Percentiles rank a stretch among this genome's conserved stretches.
These are phyloP conservation scores for Aegle marmelos DNA, from an alignment of 345 rosid species.

Conservation along the genomic window DNA sequence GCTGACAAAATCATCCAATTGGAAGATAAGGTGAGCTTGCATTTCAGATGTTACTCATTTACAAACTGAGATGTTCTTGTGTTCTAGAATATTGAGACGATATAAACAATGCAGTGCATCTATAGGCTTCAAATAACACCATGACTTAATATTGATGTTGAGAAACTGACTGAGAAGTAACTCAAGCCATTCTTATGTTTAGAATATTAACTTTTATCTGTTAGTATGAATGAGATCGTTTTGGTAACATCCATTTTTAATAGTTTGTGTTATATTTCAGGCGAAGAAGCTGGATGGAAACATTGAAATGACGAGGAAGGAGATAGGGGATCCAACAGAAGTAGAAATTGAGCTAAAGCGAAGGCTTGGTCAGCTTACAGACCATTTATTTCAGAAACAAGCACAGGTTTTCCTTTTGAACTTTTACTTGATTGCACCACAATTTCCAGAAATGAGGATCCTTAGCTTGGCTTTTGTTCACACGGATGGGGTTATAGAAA, in stretches of 20 bases:
- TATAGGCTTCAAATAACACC: background rate
- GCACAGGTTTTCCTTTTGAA: constrained; percentile 62
- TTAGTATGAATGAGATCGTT: background rate
- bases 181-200: background rate
- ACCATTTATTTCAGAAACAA: constrained; percentile 97
- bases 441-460: background rate
- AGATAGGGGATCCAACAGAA: constrained; percentile 84
- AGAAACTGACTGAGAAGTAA: background rate
- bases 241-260: background rate
- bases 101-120: background rate
- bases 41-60: background rate
- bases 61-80: background rate
- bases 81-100: background rate
- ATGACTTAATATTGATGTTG: background rate
- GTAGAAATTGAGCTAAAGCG: constrained; percentile 81
- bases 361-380: constrained; percentile 88
- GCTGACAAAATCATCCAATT: constrained; percentile 57
- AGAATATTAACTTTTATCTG: background rate
- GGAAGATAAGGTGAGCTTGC: constrained; percentile 68
- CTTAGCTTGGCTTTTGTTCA: background rate
- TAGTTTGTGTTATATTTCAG: constrained; percentile 31
- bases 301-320: constrained; percentile 70
- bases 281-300: constrained; percentile 58
- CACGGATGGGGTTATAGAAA: background rate
- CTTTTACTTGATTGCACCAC: background rate